Conservation (phyloP, 208 protist genomes). For the Leishmania turanica region DNA sequence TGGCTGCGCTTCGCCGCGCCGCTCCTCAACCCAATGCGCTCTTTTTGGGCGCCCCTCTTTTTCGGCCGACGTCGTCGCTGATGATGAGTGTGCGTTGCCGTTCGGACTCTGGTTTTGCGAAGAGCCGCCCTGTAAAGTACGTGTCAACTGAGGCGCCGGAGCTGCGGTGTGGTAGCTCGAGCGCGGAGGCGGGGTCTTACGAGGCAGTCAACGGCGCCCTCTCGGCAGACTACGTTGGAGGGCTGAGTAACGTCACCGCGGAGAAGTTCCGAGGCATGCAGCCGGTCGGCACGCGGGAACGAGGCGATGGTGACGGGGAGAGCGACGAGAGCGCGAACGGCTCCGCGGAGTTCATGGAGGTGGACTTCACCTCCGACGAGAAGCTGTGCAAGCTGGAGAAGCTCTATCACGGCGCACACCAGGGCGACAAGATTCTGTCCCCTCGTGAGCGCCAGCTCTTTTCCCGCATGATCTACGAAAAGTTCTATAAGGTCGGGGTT, state of each 20-base stretch:
- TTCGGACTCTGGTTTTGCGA: not conserved
- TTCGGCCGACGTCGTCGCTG: not conserved
- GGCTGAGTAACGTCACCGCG: not conserved
- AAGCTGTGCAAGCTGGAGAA: slow-evolving; percentile 27
- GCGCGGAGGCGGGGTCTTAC: not conserved
- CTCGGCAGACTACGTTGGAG: not conserved
- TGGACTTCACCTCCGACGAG: slow-evolving; percentile 31
- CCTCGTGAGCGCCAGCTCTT: slow-evolving; percentile 38
- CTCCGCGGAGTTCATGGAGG: slow-evolving; percentile 14
- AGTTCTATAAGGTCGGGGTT: slow-evolving; percentile 55
- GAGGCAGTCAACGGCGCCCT: not conserved
- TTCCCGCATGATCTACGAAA: slow-evolving; percentile 62
- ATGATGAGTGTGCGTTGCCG: not conserved
- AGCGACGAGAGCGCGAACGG: not conserved
- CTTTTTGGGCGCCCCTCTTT: not conserved
- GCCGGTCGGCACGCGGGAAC: not conserved
- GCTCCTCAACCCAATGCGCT: not conserved
- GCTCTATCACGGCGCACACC: slow-evolving; percentile 18
- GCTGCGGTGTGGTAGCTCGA: not conserved
- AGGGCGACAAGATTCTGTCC: slow-evolving; percentile 31
- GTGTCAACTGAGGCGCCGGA: slow-evolving; percentile 4
- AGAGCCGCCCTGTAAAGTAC: slow-evolving; percentile 1
- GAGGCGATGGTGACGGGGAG: not conserved
- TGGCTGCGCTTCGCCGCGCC: too few relatives aligned
- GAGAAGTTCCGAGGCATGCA: slow-evolving; percentile 1